phyloP scores from a whole-genome alignment of 1,139 yeast species.

The Sugiyamaella xylanicola region DNA sequence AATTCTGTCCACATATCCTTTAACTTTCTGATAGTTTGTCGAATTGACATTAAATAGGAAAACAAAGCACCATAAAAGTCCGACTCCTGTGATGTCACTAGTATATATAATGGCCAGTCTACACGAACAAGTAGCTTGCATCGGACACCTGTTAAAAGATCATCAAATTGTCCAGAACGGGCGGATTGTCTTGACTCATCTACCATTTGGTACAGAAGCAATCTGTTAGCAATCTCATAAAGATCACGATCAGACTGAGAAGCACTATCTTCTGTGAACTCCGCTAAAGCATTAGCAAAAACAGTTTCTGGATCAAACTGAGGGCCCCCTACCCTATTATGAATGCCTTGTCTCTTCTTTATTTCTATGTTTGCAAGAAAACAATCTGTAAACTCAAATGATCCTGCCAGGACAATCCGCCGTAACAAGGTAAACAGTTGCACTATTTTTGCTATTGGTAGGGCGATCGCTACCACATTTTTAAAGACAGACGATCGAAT shows the following conservation, averaged over 20 bases:
- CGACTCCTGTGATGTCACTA: constrained; percentile 25
- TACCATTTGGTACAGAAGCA: constrained; percentile 15
- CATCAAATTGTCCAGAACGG: constrained; percentile 29
- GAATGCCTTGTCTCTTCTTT: neutral
- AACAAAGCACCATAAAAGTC: constrained; percentile 29
- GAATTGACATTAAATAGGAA: constrained; percentile 29
- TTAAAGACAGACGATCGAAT: constrained; percentile 28
- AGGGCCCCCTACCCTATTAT: neutral
- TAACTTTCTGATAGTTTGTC: constrained; percentile 22
- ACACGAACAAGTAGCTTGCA: constrained; percentile 25
- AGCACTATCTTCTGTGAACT: constrained; percentile 22
- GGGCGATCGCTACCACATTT: constrained; percentile 27
- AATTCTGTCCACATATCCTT: constrained; percentile 24
- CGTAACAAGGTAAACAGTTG: constrained; percentile 29
- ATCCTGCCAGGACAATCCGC: constrained; percentile 30
- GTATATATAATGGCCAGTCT: constrained; percentile 32
- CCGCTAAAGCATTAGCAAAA: constrained; percentile 19
- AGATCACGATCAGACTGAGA: constrained; percentile 17
- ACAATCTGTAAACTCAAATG: constrained; percentile 29
- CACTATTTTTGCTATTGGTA: constrained; percentile 25
- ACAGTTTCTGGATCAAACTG: neutral
- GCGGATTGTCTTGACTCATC: constrained; percentile 21
- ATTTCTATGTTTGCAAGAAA: constrained; percentile 18
- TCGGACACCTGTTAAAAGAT: constrained; percentile 26
- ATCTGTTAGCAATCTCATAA: constrained; percentile 16